A percentile compares a stretch with the other conserved stretches of the same genome.
Conservation (phyloP, 768 basidiomycete species). For the Lenzites betulinus region DNA sequence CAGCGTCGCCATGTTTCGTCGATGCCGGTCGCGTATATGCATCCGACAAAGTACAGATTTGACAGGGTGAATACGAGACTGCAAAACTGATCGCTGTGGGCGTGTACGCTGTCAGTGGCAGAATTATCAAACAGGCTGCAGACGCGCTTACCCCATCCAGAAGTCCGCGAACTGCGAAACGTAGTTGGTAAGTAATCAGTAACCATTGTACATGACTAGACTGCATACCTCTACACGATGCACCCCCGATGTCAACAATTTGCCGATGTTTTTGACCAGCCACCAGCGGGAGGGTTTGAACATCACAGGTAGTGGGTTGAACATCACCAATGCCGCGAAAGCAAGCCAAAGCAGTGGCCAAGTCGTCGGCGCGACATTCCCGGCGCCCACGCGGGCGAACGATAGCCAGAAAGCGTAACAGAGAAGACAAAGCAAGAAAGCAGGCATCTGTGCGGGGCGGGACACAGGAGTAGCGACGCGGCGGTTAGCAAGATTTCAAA, state of each 20-base stretch:
- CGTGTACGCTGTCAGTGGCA: not conserved
- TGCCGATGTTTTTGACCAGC: slow-evolving; percentile 65
- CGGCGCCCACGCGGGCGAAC: slow-evolving; percentile 60
- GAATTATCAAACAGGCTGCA: not conserved
- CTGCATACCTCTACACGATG: slow-evolving; percentile 70
- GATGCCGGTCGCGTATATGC: slow-evolving; percentile 56
- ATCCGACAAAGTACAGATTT: slow-evolving; percentile 72
- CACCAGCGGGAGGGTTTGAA: slow-evolving; percentile 75
- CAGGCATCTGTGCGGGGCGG: slow-evolving; percentile 59
- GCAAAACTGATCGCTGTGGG: slow-evolving; percentile 74
- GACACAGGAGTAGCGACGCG: slow-evolving; percentile 13
- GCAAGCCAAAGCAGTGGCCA: slow-evolving; percentile 87
- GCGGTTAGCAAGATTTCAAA: not conserved
- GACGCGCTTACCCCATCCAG: slow-evolving; percentile 74
- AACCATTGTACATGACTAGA: not conserved
- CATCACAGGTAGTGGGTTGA: slow-evolving; percentile 76
- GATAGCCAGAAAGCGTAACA: slow-evolving; percentile 86
- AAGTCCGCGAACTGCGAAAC: slow-evolving; percentile 72
- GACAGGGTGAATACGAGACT: slow-evolving; percentile 76
- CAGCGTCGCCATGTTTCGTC: slow-evolving; percentile 52
- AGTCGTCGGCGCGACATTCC: slow-evolving; percentile 59
- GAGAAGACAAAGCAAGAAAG: slow-evolving; percentile 73
- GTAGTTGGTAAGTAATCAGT: not conserved
- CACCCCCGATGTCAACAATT: slow-evolving; percentile 68
- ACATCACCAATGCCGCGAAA: slow-evolving; percentile 54